Conservation (phyloP, 2,329 filamentous ascomycete genomes). For the Lasiodiplodia citricola region DNA sequence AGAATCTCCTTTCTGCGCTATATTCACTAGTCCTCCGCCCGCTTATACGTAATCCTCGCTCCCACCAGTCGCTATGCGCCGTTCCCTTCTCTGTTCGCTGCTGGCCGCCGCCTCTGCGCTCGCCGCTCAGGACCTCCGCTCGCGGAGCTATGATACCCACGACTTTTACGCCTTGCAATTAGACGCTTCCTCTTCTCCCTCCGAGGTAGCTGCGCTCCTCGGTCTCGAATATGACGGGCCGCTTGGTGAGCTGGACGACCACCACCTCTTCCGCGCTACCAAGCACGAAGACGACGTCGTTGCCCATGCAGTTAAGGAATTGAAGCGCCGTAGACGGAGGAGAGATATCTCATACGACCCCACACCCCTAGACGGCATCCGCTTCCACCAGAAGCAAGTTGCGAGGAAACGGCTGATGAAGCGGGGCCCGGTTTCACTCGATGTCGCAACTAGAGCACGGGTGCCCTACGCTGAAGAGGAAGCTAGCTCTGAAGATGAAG, state of each 20-base stretch:
- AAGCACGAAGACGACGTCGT: slow-evolving; percentile 62
- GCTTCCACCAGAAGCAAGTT: slow-evolving; percentile 80
- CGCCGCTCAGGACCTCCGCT: slow-evolving; percentile 45
- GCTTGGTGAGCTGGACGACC: slow-evolving; percentile 76
- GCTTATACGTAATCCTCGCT: not conserved
- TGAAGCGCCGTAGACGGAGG: slow-evolving; percentile 66
- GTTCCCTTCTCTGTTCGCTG: slow-evolving; percentile 54
- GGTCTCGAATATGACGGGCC: slow-evolving; percentile 81
- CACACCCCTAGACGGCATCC: slow-evolving; percentile 73
- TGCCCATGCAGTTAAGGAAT: slow-evolving; percentile 56
- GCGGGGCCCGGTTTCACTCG: slow-evolving; percentile 40
- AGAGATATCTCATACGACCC: slow-evolving; percentile 53
- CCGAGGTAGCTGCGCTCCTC: slow-evolving; percentile 72
- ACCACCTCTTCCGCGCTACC: slow-evolving; percentile 83
- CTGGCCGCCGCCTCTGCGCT: slow-evolving; percentile 43
- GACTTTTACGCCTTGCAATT: slow-evolving; percentile 96
- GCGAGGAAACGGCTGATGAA: slow-evolving; percentile 67
- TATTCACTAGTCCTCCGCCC: not conserved
- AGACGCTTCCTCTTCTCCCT: slow-evolving; percentile 67
- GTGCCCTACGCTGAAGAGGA: not conserved
- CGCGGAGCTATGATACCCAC: slow-evolving; percentile 76
- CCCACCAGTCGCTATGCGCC: slow-evolving; percentile 39
- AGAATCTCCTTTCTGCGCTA: slow-evolving; percentile 8
- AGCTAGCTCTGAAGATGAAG: not conserved
- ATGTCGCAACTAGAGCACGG: not conserved